Conservation (phyloP, 2,329 filamentous ascomycete species). For the Hyphodiscus sp. region DNA sequence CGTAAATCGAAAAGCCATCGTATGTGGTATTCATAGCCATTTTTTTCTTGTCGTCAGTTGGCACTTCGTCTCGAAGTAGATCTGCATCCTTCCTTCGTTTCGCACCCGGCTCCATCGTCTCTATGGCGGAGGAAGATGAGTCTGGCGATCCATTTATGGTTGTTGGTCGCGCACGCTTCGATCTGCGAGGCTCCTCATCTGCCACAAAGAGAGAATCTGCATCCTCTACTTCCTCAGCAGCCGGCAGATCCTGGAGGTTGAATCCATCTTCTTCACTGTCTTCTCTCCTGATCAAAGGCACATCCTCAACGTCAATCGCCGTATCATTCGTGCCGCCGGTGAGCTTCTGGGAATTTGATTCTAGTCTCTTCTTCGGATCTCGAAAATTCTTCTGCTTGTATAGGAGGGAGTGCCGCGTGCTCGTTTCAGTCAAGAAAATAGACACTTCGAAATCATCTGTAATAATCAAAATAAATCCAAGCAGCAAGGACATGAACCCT, state of each 20-base stretch:
- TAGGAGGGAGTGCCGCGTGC: constrained; percentile 77
- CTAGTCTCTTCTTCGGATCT: constrained; percentile 37
- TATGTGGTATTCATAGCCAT: constrained; percentile 79
- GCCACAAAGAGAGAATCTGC: constrained; percentile 31
- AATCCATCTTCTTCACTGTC: constrained; percentile 22
- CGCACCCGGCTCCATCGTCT: constrained; percentile 27
- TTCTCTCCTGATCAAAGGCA: constrained; percentile 18
- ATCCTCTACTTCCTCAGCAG: constrained; percentile 10
- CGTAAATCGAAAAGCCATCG: constrained; percentile 94
- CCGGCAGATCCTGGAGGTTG: constrained; percentile 23
- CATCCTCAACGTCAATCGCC: constrained; percentile 35
- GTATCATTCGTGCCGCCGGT: constrained; percentile 48
- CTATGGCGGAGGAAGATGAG: constrained; percentile 7
- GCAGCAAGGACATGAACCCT: neutral
- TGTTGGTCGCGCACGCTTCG: constrained; percentile 26
- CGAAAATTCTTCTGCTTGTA: constrained; percentile 77
- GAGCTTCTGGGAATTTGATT: constrained; percentile 56
- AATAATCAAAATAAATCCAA: neutral
- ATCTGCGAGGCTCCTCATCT: constrained; percentile 24
- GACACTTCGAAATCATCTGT: constrained; percentile 92
- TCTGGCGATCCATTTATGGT: constrained; percentile 26
- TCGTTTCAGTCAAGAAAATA: constrained; percentile 84
- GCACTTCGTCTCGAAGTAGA: constrained; percentile 26
- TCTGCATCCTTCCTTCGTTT: constrained; percentile 40
- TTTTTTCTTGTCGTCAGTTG: constrained; percentile 79